Evolutionary conservation across 1,139 yeast genomes (phyloP).

Genomic region (Diutina sp.): DNA sequence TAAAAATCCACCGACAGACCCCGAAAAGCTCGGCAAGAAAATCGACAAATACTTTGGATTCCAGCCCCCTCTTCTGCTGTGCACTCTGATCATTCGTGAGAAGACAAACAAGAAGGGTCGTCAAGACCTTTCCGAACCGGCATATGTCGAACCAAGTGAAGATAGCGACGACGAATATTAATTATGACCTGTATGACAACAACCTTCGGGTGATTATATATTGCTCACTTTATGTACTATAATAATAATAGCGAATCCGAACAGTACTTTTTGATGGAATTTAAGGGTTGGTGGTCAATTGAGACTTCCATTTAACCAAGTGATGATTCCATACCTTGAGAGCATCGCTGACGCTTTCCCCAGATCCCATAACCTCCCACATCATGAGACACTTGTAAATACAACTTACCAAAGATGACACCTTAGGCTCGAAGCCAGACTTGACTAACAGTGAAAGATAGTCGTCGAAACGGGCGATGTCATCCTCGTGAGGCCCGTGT

Average conservation of each 20-base stretch:
- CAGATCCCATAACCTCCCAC: background rate
- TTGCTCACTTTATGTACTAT: background rate
- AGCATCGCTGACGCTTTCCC: background rate
- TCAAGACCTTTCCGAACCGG: background rate
- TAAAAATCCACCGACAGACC: background rate
- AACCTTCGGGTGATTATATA: background rate
- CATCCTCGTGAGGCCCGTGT: slow-evolving; percentile 49
- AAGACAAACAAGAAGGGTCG: background rate
- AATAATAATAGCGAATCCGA: background rate
- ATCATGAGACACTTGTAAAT: background rate
- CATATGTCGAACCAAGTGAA: background rate
- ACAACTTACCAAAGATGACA: background rate
- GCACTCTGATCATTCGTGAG: background rate
- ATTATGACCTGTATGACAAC: background rate
- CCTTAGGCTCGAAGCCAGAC: slow-evolving; percentile 5
- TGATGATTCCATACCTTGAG: background rate
- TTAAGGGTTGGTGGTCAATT: background rate
- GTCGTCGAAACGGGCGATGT: slow-evolving; percentile 25
- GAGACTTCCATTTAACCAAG: background rate
- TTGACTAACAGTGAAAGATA: slow-evolving; percentile 13
- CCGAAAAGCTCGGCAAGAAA: background rate
- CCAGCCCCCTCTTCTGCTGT: background rate
- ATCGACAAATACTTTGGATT: background rate
- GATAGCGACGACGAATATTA: background rate
- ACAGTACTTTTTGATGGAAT: background rate